Conservation (phyloP, 2,329 filamentous ascomycete species). For the Penicillium sclerotiorum region DNA sequence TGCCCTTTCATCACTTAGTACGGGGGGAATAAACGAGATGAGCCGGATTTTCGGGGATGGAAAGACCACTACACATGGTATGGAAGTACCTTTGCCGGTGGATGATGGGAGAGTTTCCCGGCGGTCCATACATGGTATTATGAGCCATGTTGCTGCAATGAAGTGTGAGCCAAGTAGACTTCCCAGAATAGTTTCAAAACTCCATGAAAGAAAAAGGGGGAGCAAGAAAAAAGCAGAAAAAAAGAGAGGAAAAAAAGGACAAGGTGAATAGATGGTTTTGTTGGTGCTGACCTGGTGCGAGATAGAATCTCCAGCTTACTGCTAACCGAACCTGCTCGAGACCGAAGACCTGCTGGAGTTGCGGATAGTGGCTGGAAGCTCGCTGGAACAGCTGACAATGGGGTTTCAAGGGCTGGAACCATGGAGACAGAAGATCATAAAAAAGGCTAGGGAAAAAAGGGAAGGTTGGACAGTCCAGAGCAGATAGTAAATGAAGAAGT, state of each 20-base stretch:
- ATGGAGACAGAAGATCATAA: conserved; percentile 27
- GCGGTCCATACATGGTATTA: conserved; percentile 33
- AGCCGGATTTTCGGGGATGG: conserved; percentile 4
- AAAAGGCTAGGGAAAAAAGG: conserved; percentile 4
- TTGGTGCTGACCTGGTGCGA: conserved; percentile 39
- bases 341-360: conserved; percentile 30
- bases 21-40: conserved; percentile 19
- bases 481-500: not conserved
- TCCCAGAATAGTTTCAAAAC: too few relatives aligned
- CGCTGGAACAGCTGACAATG: conserved; percentile 34
- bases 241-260: conserved; percentile 1
- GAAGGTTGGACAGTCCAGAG: not conserved
- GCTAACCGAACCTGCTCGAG: conserved; percentile 33
- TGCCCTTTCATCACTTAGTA: conserved; percentile 35
- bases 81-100: conserved; percentile 42
- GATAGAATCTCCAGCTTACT: conserved; percentile 36
- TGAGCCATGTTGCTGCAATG: conserved; percentile 31
- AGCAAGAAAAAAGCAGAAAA: not conserved
- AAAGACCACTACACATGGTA: conserved; percentile 13
- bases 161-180: conserved; percentile 27
- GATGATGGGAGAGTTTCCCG: conserved; percentile 32
- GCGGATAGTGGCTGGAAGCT: conserved; percentile 35
- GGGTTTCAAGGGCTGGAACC: conserved; percentile 34
- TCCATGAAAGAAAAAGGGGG: too few relatives aligned
- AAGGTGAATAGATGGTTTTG: conserved; percentile 12